Base-by-base conservation (phyloP, 2,329 filamentous ascomycete species). In the Botryotinia narcissicola region DNA sequence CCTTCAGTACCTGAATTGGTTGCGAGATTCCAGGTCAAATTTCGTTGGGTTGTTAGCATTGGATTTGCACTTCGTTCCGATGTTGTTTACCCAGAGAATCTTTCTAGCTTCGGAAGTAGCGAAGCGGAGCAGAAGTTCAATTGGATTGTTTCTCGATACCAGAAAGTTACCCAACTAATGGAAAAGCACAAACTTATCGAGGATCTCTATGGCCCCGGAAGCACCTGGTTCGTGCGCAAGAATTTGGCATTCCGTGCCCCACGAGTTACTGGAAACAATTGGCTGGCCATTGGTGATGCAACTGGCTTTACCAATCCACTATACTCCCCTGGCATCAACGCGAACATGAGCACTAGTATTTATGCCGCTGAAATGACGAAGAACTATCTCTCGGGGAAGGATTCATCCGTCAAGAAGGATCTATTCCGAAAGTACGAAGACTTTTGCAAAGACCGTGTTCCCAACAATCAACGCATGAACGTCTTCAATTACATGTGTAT, bases 231-330 rank as follows among this genome's bases (percentile, higher is more conserved):
- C 48, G 73, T 77, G n/a, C 74, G 77, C 25, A 79, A 79, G 57
- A 76, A 62, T 18, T 57, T 79, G 9, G 74, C 74, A 10, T 76
- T 71, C 37, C 63, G 67, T 6, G 77, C 76, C 20, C 79, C 78
- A 2, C 71, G 73, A 29, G 79, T 80, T 20, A 74, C 78, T 1
- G 79, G 79, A 42, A 66, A 73, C 16, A 75, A 70, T 48, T 79
- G 77, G 78, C 40, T 80, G 29, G 79, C 79, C 9, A 78, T 80
- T 57, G 79, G 79, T n/a, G 76, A 80, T 62, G 77, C 79, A 4
- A 74, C 73, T 51, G 79, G 79, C 12, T 80, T 80, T 69, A 80
- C 79, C 14, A 80, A 80, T 67, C 79, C 79, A 4, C 63, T 80
- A 16, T 77, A 74, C 57, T 80, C 79, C 3, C 79, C 79, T 10